Base-by-base conservation (phyloP, 768 basidiomycete species). In the Tulasnella sp. region DNA sequence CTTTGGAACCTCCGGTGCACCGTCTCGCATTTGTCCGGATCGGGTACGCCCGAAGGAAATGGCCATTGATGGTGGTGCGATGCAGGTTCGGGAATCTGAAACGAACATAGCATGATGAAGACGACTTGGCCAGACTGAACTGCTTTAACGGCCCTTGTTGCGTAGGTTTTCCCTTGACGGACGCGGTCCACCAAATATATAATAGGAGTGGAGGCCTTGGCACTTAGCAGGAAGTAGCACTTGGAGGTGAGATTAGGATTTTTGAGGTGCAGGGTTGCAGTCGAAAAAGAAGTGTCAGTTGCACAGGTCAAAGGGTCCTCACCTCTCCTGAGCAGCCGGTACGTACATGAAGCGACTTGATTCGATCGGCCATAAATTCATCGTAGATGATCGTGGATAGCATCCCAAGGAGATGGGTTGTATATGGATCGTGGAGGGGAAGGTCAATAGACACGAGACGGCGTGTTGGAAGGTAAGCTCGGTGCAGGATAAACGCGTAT, bases 201-300 rank as follows among this genome's bases (percentile, higher is more conserved):
- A 62, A 91, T 83, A 7, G 88, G 85, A 4, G 79, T 76, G 2
- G 84, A 74, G 0, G 84, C 76, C 11, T 87, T 86, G 8, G 83
- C 89, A 62, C 83, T 82, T 25, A 81, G 76, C 27, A 91, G 73
- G 68, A 92, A 92, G 65, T 92, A 92, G 64, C 85, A 88, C 86
- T 91, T 66, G 9, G 30, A 29, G 55, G 31, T 66, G 22, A 68
- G 62, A 17, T 49, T 4, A n/a, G 7, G 34, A 38, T 38, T 38
- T n/a, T 43, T 45, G 27, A 27, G 21, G 57, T 52, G 38, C 17
- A 19, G 48, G 11, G 19, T 30, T 24, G 50, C 49, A 21, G 21
- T 19, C 42, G 53, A 63, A 29, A 12, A 12, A 22, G 48, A 45
- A 71, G 41, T 31, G 48, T 51, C 30, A 59, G 30, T 38, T 22